Percentiles rank a stretch among this genome's conserved stretches.
Evolutionary conservation across 345 rosid species (phyloP).

Genomic region (Mangifera indica): DNA sequence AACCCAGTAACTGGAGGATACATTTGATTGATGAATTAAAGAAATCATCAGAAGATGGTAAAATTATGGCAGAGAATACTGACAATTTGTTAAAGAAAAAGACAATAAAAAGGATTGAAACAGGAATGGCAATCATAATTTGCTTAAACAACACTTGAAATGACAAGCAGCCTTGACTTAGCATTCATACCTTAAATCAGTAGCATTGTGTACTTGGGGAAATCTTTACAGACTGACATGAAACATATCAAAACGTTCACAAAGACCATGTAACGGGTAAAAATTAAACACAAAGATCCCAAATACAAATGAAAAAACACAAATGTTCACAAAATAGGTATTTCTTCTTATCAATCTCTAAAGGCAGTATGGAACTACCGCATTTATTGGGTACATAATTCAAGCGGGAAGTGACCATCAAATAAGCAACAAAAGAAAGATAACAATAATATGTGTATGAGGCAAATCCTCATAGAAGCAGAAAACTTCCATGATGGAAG

Average conservation of each 20-base stretch:
- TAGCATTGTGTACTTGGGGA: slow-evolving; percentile 16
- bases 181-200: slow-evolving; percentile 25
- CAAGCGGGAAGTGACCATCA: not conserved
- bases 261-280: slow-evolving; percentile 4
- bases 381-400: not conserved
- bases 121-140: not conserved
- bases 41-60: not conserved
- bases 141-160: not conserved
- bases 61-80: not conserved
- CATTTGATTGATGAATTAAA: not conserved
- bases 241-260: slow-evolving; percentile 8
- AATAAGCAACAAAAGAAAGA: slow-evolving; percentile 2
- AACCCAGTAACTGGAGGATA: not conserved
- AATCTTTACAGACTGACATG: slow-evolving; percentile 21
- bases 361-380: not conserved
- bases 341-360: not conserved
- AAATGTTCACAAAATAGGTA: not conserved
- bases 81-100: not conserved
- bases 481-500: not conserved
- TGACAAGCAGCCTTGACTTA: slow-evolving; percentile 11
- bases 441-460: not conserved
- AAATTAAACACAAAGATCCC: not conserved
- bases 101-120: not conserved
- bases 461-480: not conserved
- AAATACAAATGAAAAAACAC: not conserved